Conservation (phyloP, 2,329 filamentous ascomycete genomes). For the Ilyonectria destructans region DNA sequence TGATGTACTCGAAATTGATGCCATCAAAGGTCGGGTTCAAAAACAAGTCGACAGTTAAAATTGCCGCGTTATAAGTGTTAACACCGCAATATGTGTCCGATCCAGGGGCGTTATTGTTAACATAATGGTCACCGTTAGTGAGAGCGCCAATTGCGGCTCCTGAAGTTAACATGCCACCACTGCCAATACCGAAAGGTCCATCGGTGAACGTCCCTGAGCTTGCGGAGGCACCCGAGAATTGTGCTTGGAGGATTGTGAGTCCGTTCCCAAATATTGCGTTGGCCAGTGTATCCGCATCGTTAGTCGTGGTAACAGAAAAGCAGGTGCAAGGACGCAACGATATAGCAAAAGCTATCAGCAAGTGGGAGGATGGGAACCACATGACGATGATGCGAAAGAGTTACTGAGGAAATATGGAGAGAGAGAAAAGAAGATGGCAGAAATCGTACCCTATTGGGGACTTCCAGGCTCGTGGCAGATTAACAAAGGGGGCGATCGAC, state of each 20-base stretch:
- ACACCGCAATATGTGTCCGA: constrained; percentile 10
- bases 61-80: constrained; percentile 23
- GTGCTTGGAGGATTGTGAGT: constrained; percentile 13
- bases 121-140: constrained; percentile 16
- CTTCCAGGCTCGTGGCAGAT: no score
- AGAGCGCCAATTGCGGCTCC: constrained; percentile 29
- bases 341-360: no score
- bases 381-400: no score
- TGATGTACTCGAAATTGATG: constrained; percentile 27
- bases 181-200: constrained; percentile 33
- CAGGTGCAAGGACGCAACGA: not conserved
- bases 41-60: constrained; percentile 26
- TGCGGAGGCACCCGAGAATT: constrained; percentile 12
- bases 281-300: constrained; percentile 14
- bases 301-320: constrained; percentile 7
- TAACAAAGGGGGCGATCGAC: no score
- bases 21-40: constrained; percentile 1
- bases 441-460: no score
- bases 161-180: constrained; percentile 28
- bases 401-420: no score
- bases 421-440: no score
- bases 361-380: no score
- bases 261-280: constrained; percentile 29
- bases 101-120: constrained; percentile 29
- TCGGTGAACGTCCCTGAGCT: constrained; percentile 27